Conservation (phyloP, 768 basidiomycete species). For the Pleurotus tuoliensis region DNA sequence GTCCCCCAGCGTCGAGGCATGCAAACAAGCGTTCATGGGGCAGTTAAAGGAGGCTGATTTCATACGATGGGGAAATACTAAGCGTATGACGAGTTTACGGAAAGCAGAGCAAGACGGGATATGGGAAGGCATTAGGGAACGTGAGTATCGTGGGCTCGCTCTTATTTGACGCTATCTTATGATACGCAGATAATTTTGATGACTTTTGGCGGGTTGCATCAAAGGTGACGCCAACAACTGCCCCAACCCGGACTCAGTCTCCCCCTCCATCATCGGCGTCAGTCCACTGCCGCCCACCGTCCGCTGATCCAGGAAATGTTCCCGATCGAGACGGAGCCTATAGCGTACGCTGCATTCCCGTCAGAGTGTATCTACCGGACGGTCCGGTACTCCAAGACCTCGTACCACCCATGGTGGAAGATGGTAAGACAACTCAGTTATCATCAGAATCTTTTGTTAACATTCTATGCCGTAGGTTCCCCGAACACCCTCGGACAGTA, state of each 20-base stretch:
- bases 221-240: conserved; percentile 85
- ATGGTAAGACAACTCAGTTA: conserved; percentile 47
- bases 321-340: conserved; percentile 81
- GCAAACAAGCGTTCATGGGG: conserved; percentile 93
- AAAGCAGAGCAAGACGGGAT: conserved; percentile 93
- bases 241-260: conserved; percentile 55
- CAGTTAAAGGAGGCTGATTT: conserved; percentile 97
- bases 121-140: conserved; percentile 95
- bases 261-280: conserved; percentile 49
- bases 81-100: conserved; percentile 85
- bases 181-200: conserved; percentile 82
- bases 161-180: conserved; percentile 2
- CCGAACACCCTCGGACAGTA: conserved; percentile 67
- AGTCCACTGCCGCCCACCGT: conserved; percentile 61
- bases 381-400: conserved; percentile 91
- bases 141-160: conserved; percentile 45
- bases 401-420: conserved; percentile 72
- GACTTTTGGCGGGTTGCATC: conserved; percentile 91
- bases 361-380: conserved; percentile 85
- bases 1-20: conserved; percentile 76
- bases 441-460: background rate
- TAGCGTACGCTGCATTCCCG: conserved; percentile 82
- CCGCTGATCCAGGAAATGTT: conserved; percentile 52
- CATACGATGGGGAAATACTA: conserved; percentile 93
- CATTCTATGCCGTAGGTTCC: conserved; percentile 46